These are phyloP conservation scores for Rhodotorula sp. DNA, from an alignment of 1,284 basidiomycete genomes.

Conservation along the genomic window DNA sequence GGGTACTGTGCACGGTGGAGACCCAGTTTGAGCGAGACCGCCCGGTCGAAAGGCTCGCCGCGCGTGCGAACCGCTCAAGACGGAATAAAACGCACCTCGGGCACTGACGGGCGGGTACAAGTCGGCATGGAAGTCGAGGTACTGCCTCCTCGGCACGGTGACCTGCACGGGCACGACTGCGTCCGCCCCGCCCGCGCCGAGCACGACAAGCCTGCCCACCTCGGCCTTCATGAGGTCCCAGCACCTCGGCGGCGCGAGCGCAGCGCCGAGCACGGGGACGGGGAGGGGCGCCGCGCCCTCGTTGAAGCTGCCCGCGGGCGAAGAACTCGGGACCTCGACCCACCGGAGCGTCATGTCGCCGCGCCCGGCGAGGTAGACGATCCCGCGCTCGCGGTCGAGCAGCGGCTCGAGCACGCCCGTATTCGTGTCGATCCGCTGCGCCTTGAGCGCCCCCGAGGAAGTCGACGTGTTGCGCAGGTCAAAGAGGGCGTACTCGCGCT, in stretches of 20 bases:
- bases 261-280: constrained; percentile 46
- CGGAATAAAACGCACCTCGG: constrained; percentile 8
- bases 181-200: constrained; percentile 48
- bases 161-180: constrained; percentile 52
- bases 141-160: constrained; percentile 53
- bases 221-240: constrained; percentile 55
- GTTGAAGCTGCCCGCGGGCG: not conserved
- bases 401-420: constrained; percentile 51
- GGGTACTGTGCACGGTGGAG: constrained; percentile 42
- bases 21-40: not conserved
- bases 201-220: constrained; percentile 52
- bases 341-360: constrained; percentile 55
- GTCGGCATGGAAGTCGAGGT: constrained; percentile 55
- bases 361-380: constrained; percentile 51
- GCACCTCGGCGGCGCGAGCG: constrained; percentile 46
- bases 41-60: no score
- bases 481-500: constrained; percentile 43
- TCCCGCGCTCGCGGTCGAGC: constrained; percentile 51
- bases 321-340: constrained; percentile 47
- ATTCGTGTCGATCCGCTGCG: constrained; percentile 51
- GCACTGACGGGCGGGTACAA: constrained; percentile 50
- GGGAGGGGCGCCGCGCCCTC: constrained; percentile 47
- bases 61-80: not conserved
- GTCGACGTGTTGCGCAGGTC: constrained; percentile 33
- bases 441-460: constrained; percentile 42